Percentiles rank a stretch among this genome's conserved stretches.
Evolutionary conservation across 2,329 filamentous ascomycete species (phyloP).

Genomic region (Aspergillus phoenicis): DNA sequence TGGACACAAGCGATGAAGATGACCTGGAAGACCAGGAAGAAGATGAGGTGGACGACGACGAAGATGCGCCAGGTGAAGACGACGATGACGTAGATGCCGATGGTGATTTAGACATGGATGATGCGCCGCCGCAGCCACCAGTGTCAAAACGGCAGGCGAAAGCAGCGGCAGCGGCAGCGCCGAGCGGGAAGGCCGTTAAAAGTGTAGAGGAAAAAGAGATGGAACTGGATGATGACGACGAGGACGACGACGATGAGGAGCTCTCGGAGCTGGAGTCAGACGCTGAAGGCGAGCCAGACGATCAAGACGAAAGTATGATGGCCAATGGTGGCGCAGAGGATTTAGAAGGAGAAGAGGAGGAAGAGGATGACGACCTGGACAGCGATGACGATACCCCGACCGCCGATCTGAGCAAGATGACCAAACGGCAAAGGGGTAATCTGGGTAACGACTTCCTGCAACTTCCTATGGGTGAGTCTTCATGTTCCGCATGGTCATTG

Average conservation of each 20-base stretch:
- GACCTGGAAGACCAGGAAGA: slow-evolving; percentile 51
- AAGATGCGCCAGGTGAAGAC: slow-evolving; percentile 27
- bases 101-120: slow-evolving; percentile 50
- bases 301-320: slow-evolving; percentile 51
- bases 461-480: slow-evolving; percentile 57
- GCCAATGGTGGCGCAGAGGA: slow-evolving; percentile 43
- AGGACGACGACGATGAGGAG: slow-evolving; percentile 42
- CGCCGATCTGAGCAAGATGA: slow-evolving; percentile 65
- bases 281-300: slow-evolving; percentile 51
- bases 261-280: slow-evolving; percentile 51
- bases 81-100: slow-evolving; percentile 39
- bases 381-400: slow-evolving; percentile 47
- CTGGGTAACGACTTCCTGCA: slow-evolving; percentile 55
- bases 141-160: slow-evolving; percentile 41
- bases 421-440: slow-evolving; percentile 67
- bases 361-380: slow-evolving; percentile 48
- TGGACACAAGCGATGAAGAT: slow-evolving; percentile 52
- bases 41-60: slow-evolving; percentile 43
- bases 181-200: slow-evolving; percentile 39
- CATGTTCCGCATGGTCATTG: not conserved
- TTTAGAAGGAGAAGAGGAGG: slow-evolving; percentile 45
- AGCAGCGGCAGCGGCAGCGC: slow-evolving; percentile 36
- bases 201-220: slow-evolving; percentile 52
- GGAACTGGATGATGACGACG: slow-evolving; percentile 38
- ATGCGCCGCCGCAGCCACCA: slow-evolving; percentile 43